Conservation (phyloP, 148 eudicot species). For the Rheum nobile region DNA sequence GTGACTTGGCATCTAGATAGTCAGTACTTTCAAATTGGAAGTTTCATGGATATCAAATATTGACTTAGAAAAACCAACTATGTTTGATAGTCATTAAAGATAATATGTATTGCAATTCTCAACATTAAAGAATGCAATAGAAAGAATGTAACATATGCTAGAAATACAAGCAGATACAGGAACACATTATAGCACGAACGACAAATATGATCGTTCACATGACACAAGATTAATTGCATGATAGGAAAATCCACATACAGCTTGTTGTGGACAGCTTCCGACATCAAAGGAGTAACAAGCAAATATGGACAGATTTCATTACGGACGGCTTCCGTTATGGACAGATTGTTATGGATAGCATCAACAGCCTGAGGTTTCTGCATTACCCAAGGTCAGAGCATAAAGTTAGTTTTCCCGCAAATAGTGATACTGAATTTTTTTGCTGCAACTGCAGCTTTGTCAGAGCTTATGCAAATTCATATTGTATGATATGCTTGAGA, state of each 20-base stretch:
- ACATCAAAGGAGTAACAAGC: background rate
- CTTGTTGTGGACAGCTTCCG: conserved; percentile 17
- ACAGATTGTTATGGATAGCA: conserved; percentile 7
- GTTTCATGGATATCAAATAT: background rate
- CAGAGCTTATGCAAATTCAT: background rate
- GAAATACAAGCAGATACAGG: background rate
- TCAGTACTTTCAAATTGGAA: background rate
- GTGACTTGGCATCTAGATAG: background rate
- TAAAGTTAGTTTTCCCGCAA: background rate
- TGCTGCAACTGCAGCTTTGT: background rate
- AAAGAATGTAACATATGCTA: background rate
- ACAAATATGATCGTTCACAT: background rate
- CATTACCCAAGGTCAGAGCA: conserved; percentile 3
- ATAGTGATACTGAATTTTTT: background rate
- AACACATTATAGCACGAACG: background rate
- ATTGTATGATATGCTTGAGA: background rate
- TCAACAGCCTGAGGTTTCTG: conserved; percentile 30
- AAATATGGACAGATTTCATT: conserved; percentile 7
- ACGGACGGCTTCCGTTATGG: conserved; percentile 31
- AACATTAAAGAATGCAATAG: background rate
- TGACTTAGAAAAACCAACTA: background rate
- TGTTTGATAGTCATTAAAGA: background rate
- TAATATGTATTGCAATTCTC: background rate
- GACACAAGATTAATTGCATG: background rate
- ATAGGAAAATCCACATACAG: conserved; percentile 28